Evolutionary conservation across 345 rosid genomes (phyloP).

Genomic region (Microcos paniculata): DNA sequence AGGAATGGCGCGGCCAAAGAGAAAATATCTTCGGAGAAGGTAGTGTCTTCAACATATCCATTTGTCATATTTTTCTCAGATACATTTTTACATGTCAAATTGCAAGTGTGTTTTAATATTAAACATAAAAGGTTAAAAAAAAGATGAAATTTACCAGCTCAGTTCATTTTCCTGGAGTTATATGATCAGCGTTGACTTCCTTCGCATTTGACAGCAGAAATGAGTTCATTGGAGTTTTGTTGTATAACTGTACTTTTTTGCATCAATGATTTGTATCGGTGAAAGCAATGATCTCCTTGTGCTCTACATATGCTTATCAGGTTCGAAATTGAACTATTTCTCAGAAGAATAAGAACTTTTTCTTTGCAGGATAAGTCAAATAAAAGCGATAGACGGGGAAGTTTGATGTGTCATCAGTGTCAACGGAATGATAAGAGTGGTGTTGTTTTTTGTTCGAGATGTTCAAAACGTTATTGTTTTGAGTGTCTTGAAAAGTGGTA

Average conservation of each 20-base stretch:
- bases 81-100: neutral
- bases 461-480: slow-evolving; percentile 51
- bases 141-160: neutral
- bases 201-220: neutral
- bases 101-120: neutral
- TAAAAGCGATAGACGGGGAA: slow-evolving; percentile 11
- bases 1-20: neutral
- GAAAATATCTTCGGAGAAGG: neutral
- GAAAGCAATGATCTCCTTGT: neutral
- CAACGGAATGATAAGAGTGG: slow-evolving; percentile 34
- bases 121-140: neutral
- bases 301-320: neutral
- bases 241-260: slow-evolving; percentile 2
- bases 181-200: neutral
- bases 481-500: slow-evolving; percentile 56
- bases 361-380: slow-evolving; percentile 5
- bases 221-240: neutral
- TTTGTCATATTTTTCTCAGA: neutral
- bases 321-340: neutral
- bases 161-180: neutral
- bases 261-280: neutral
- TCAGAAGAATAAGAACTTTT: neutral
- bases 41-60: neutral
- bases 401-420: slow-evolving; percentile 53
- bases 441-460: slow-evolving; percentile 42